These are phyloP conservation scores for Hylodesmum podocarpum DNA, from an alignment of 306 rosid genomes.

Conservation along the genomic window DNA sequence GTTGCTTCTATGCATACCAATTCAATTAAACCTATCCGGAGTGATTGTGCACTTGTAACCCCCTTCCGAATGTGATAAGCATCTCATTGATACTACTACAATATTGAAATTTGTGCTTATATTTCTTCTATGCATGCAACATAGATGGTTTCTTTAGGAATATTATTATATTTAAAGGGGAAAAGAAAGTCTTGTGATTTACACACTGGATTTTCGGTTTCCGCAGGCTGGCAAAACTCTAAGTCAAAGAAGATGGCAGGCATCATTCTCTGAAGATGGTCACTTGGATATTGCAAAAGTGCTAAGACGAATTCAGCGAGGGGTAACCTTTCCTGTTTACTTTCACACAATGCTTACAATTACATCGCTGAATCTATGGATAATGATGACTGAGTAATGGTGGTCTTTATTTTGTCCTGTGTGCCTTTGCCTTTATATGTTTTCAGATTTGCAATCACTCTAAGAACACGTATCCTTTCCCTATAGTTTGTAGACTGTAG, in stretches of 20 bases:
- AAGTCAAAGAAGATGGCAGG: slow-evolving; percentile 84
- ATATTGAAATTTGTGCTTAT: background rate
- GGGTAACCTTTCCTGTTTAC: slow-evolving; percentile 57
- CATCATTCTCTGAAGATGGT: slow-evolving; percentile 82
- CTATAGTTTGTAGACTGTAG: background rate
- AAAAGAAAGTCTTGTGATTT: slow-evolving; percentile 4
- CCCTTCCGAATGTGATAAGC: slow-evolving; percentile 6
- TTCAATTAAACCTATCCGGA: too few relatives aligned
- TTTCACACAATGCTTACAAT: background rate
- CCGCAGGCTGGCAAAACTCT: slow-evolving; percentile 91
- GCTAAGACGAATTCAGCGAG: slow-evolving; percentile 84
- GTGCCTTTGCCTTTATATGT: background rate
- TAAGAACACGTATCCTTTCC: background rate
- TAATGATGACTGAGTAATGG: background rate
- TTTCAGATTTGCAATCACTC: slow-evolving; percentile 9
- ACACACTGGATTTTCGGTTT: slow-evolving; percentile 26
- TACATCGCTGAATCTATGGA: slow-evolving; percentile 10
- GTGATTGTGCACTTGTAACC: too few relatives aligned
- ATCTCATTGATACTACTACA: background rate
- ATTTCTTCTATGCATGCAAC: background rate
- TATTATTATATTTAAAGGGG: background rate
- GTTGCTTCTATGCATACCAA: background rate
- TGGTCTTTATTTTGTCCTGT: background rate
- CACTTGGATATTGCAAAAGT: slow-evolving; percentile 81
- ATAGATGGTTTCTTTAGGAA: background rate